Percentiles rank a stretch among this genome's conserved stretches.
Conservation (phyloP, 805 yeast genomes). For the Pichia thaimueangensis region DNA sequence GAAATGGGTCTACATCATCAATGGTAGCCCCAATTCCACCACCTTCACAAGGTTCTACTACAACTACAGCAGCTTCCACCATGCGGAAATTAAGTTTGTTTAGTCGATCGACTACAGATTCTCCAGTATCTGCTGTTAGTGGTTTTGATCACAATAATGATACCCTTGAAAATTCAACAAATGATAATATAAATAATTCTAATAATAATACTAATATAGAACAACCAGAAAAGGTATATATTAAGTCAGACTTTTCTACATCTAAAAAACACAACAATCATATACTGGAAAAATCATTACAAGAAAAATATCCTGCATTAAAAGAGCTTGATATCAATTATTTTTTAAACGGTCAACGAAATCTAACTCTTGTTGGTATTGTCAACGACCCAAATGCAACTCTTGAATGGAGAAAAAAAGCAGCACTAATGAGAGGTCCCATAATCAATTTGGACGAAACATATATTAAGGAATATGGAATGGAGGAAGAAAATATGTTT, state of each 20-base stretch:
- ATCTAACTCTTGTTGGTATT: slow-evolving; percentile 41
- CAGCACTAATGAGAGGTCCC: slow-evolving; percentile 77
- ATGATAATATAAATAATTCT: neutral
- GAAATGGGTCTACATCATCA: neutral
- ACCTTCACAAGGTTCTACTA: neutral
- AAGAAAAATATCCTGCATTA: slow-evolving; percentile 28
- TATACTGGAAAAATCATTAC: slow-evolving; percentile 18
- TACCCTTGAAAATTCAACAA: neutral
- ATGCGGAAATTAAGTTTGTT: neutral
- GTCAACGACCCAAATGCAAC: slow-evolving; percentile 38
- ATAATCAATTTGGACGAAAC: slow-evolving; percentile 74
- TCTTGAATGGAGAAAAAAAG: slow-evolving; percentile 69
- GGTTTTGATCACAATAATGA: neutral
- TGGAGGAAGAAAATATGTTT: slow-evolving; percentile 42
- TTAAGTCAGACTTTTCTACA: slow-evolving; percentile 2
- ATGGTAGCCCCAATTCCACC: neutral
- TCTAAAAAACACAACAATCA: slow-evolving; percentile 15
- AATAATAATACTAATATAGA: too few species aligned
- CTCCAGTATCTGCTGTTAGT: neutral
- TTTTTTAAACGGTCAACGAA: slow-evolving; percentile 35
- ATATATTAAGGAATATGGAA: slow-evolving; percentile 43
- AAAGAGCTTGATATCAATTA: slow-evolving; percentile 32
- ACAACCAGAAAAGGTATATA: too few species aligned
- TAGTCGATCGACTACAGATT: slow-evolving; percentile 17
- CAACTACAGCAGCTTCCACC: neutral